These are phyloP conservation scores for Pseudozyma tsukubaensis DNA, from an alignment of 1,284 basidiomycete species.

Conservation along the genomic window DNA sequence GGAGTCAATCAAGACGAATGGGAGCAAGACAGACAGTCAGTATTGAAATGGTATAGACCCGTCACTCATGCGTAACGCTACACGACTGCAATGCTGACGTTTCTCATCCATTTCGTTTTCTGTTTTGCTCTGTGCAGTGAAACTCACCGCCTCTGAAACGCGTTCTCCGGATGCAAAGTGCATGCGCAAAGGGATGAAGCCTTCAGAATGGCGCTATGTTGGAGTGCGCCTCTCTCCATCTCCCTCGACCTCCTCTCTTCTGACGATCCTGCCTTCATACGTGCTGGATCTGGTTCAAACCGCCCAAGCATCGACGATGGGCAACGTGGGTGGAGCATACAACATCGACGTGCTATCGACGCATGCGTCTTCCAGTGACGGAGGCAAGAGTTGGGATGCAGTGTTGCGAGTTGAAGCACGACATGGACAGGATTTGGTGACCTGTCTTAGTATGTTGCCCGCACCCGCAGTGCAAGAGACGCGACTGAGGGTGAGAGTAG, in stretches of 20 bases:
- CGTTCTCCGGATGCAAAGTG: constrained; percentile 1
- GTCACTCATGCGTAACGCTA: background rate
- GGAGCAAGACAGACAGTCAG: constrained; percentile 24
- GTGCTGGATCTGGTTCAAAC: constrained; percentile 28
- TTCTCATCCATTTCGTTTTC: background rate
- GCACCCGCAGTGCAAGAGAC: constrained; percentile 10
- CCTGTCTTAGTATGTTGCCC: constrained; percentile 26
- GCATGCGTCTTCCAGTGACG: background rate
- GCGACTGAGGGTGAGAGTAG: constrained; percentile 14
- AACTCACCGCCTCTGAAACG: background rate
- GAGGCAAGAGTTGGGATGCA: constrained; percentile 12
- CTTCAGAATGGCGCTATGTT: constrained; percentile 35
- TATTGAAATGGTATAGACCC: constrained; percentile 7
- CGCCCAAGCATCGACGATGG: constrained; percentile 39
- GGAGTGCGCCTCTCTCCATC: constrained; percentile 20
- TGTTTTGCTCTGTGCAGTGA: constrained; percentile 10
- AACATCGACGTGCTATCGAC: constrained; percentile 51
- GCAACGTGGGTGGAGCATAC: constrained; percentile 44
- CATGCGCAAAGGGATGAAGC: constrained; percentile 39
- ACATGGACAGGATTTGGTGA: constrained; percentile 28
- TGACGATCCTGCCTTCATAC: constrained; percentile 13
- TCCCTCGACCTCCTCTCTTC: background rate
- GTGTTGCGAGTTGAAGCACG: constrained; percentile 21
- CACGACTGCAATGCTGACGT: constrained; percentile 1
- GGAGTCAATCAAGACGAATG: background rate